Percentiles rank a stretch among this genome's conserved stretches.
phyloP scores from a whole-genome alignment of 2,329 filamentous ascomycete genomes.

The Stenocarpella maydis region DNA sequence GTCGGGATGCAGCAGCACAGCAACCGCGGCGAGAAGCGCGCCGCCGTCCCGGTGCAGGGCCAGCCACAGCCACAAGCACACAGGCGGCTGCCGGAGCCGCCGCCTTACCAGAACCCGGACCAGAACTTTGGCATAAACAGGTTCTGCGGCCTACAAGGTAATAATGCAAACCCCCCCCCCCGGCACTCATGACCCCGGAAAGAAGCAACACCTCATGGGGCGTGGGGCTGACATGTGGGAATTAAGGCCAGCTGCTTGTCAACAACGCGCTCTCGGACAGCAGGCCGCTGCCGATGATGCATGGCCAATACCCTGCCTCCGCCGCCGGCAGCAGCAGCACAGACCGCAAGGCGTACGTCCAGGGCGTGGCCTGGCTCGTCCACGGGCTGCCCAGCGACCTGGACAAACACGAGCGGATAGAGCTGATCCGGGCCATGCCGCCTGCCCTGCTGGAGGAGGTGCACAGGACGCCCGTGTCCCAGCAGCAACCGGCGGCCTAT shows the following conservation, averaged over 20 bases:
- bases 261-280: slow-evolving; percentile 28
- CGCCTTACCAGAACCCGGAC: not conserved
- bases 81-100: not conserved
- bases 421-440: slow-evolving; percentile 61
- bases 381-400: slow-evolving; percentile 67
- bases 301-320: not conserved
- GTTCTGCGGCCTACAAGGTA: slow-evolving; percentile 37
- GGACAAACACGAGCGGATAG: slow-evolving; percentile 60
- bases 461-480: slow-evolving; percentile 35
- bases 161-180: no score
- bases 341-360: slow-evolving; percentile 69
- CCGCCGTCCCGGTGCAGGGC: not conserved
- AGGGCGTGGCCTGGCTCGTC: slow-evolving; percentile 70
- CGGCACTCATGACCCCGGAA: not conserved
- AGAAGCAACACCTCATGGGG: no score
- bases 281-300: not conserved
- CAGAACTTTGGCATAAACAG: slow-evolving; percentile 34
- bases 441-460: slow-evolving; percentile 32
- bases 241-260: slow-evolving; percentile 27
- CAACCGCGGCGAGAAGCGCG: slow-evolving; percentile 21
- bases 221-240: not conserved
- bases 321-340: slow-evolving; percentile 39
- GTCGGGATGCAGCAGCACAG: slow-evolving; percentile 32
- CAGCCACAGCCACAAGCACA: not conserved
- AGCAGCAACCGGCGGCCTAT: not conserved